Base-by-base conservation (phyloP, 176 grass and related monocot species). In the Carex scoparia region DNA sequence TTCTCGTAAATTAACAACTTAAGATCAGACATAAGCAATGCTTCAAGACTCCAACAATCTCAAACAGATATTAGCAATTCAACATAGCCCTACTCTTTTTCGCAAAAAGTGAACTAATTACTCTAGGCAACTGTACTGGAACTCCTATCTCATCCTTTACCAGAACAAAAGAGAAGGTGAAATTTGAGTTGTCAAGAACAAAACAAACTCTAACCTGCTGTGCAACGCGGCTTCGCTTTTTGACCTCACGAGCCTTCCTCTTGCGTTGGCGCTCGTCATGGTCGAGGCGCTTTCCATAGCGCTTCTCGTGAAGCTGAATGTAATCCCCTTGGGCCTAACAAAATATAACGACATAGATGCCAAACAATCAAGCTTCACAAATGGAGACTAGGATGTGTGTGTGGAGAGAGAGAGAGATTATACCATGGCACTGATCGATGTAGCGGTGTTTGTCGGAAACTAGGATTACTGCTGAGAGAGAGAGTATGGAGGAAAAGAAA, bases 281-380 rank as follows among this genome's bases (percentile, higher is more conserved):
- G 61, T 94, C 95, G 44, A 66, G 76, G 8, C 91, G 92, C 61
- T 83, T 79, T 11, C 92, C 91, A 94, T 98, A 84, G 88, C 95
- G 95, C 91, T 94, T 98, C 92, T 90, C 84, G 82, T 88, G 86
- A 54, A 93, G 92, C 15, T 94, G 90, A 18, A 94, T 98, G 18
- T 98, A 75, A 67, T 98, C 92, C 79, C 89, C 95, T 92, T 98
- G 91, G 61, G 92, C 92, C 92, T 94, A 89, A 89, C 83, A 87
- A 83, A 27, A 85, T 61, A 49, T 3, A 58, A 31, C 4, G 9
- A 56, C 8, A 37, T 16, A 86, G 11, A 55, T 68, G 8, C 18
- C 32, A 69, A 30, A 56, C 1, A 66, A 18, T 33, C 44, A 42
- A 86, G 14, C 73, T 77, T 56, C 10, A 31, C 3, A 19, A 53